Conservation (phyloP, 768 basidiomycete genomes). For the Hericium coralloides region DNA sequence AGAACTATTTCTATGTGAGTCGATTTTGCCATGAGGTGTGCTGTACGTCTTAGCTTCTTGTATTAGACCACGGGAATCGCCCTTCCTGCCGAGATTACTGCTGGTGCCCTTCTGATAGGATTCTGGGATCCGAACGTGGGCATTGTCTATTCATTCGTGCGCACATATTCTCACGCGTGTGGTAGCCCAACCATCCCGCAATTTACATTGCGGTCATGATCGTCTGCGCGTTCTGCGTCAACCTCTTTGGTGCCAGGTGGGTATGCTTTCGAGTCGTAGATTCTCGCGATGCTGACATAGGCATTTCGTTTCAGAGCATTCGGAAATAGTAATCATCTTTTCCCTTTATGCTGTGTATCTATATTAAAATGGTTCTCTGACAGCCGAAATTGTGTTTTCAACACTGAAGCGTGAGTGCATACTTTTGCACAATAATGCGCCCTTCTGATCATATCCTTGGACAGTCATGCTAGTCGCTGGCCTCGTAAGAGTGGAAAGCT, state of each 20-base stretch:
- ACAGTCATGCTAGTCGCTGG: conserved; percentile 14
- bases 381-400: conserved; percentile 12
- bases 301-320: conserved; percentile 4
- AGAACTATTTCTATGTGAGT: conserved; percentile 14
- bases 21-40: too few species aligned
- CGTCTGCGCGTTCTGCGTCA: conserved; percentile 4
- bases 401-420: conserved; percentile 11
- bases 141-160: not conserved
- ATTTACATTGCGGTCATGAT: conserved; percentile 12
- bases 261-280: not conserved
- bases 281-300: not conserved
- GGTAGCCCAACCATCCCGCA: conserved; percentile 4
- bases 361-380: not conserved
- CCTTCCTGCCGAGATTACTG: conserved; percentile 12
- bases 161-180: not conserved
- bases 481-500: conserved; percentile 1
- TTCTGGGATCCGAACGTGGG: conserved; percentile 12
- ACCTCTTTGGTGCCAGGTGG: conserved; percentile 7
- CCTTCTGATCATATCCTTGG: not conserved
- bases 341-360: not conserved
- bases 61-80: conserved; percentile 11
- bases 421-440: not conserved
- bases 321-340: conserved; percentile 6
- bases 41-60: not conserved
- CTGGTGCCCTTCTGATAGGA: conserved; percentile 8